Evolutionary conservation across 73 alveolate species (phyloP), one percentile per base, ranked within the genome.

Genomic region (Durusdinium trenchii): DNA sequence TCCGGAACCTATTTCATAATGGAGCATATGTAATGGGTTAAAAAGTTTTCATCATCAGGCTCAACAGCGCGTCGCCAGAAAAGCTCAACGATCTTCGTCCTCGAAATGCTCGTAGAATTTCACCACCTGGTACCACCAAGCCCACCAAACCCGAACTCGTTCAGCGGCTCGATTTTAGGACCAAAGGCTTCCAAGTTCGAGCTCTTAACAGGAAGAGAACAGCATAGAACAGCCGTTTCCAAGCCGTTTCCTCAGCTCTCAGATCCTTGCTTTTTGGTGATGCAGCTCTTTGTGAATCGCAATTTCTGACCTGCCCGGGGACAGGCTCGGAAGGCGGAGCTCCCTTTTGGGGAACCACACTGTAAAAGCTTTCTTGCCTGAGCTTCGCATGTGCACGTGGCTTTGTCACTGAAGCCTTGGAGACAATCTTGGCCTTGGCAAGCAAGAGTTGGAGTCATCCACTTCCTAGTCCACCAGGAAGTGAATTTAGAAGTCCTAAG

Each of bases 41-140:
- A n/a, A n/a, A n/a, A n/a, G n/a, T n/a, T n/a, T n/a, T n/a, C n/a
- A n/a, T 0, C 81, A 6, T 54, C 95, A 36, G 51, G 20, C 40
- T 45, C 90, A 42, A 14, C 62, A 40, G 46, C 46, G n/a, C 14
- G 43, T 10, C 42, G 38, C 16, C 36, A 51, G 30, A 35, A 30
- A 36, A 48, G 61, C 50, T 26, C 3, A 36, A 35, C 52, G 43
- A 64, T 38, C 50, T n/a, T 28, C 38, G 50, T 99, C 99, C 99
- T 99, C 99, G 87, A 99, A 99, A 96, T 92, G 99, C 94, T 99
- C 99, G 51, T 99, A 99, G 94, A 99, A 99, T 73, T 99, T 99
- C 67, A 99, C 99, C 46, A 99, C 99, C 99, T 99, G 32, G 94
- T 7, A 20, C 10, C 89, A 20, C 2, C 26, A 46, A 40, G 23